A percentile compares a stretch with the other conserved stretches of the same genome.
phyloP scores from a whole-genome alignment of 1,284 basidiomycete species.

The Tremellales sp. region DNA sequence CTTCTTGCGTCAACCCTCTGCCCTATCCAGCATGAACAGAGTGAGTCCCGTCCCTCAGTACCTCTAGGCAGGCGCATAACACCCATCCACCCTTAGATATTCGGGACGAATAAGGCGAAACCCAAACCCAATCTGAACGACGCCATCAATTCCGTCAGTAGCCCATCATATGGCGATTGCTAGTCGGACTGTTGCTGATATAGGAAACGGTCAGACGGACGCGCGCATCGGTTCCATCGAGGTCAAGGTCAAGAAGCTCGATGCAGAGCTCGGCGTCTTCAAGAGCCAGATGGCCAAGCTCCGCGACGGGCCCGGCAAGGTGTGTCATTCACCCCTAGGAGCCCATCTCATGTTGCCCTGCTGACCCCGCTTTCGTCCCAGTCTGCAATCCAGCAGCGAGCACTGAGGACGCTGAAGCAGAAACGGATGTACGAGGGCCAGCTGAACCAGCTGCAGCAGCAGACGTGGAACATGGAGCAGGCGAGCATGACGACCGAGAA shows the following conservation, averaged over 20 bases:
- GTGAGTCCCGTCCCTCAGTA: neutral
- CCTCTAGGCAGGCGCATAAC: neutral
- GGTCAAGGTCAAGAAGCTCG: constrained; percentile 95
- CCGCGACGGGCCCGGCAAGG: constrained; percentile 92
- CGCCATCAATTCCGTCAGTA: constrained; percentile 77
- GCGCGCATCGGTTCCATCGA: constrained; percentile 82
- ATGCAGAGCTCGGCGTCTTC: constrained; percentile 86
- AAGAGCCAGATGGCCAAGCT: constrained; percentile 96
- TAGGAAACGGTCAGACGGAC: constrained; percentile 64
- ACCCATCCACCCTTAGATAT: constrained; percentile 53
- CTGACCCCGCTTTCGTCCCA: constrained; percentile 38
- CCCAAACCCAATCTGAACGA: constrained; percentile 82
- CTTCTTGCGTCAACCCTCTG: neutral
- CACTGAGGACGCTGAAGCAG: constrained; percentile 88
- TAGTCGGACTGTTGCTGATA: too few relatives aligned
- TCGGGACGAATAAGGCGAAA: constrained; percentile 65
- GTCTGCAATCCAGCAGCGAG: constrained; percentile 92
- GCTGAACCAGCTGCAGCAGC: constrained; percentile 84
- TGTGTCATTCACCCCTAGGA: constrained; percentile 42
- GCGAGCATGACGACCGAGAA: constrained; percentile 95
- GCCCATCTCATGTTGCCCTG: neutral
- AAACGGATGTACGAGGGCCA: constrained; percentile 93
- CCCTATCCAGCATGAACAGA: neutral
- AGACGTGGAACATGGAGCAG: constrained; percentile 99
- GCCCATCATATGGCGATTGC: neutral